Evolutionary conservation across 2,329 filamentous ascomycete species (phyloP).

Genomic region (Botrytis pseudocinerea): DNA sequence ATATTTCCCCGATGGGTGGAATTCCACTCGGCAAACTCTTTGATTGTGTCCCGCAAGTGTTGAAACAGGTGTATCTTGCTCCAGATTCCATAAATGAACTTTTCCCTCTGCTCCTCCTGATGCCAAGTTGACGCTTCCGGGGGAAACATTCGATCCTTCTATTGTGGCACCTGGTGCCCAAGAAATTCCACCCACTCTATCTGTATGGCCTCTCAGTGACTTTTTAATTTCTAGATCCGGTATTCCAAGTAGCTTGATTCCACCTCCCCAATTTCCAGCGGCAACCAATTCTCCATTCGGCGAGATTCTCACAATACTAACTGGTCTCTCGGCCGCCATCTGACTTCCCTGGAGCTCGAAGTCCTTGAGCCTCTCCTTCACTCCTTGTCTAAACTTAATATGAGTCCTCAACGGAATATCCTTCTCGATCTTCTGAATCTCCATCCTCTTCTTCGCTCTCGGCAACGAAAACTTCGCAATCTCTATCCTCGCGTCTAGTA

Average conservation of each 20-base stretch:
- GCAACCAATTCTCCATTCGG: conserved; percentile 82
- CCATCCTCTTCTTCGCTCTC: conserved; percentile 73
- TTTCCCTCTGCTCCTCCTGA: conserved; percentile 87
- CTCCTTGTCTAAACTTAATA: conserved; percentile 84
- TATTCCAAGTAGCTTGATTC: conserved; percentile 81
- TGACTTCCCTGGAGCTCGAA: conserved; percentile 95
- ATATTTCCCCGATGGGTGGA: conserved; percentile 88
- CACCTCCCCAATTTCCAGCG: conserved; percentile 89
- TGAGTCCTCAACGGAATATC: conserved; percentile 85
- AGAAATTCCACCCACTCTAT: conserved; percentile 83
- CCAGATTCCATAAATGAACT: conserved; percentile 87
- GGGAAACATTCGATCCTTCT: conserved; percentile 67
- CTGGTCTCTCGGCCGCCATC: conserved; percentile 83
- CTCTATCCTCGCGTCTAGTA: conserved; percentile 73
- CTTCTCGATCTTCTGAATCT: conserved; percentile 76
- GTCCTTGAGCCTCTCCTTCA: conserved; percentile 78
- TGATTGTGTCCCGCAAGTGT: conserved; percentile 82
- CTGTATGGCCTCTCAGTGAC: conserved; percentile 79
- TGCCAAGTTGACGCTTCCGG: conserved; percentile 77
- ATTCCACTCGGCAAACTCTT: conserved; percentile 88
- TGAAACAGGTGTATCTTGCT: conserved; percentile 79
- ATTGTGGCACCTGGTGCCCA: conserved; percentile 87
- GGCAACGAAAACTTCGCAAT: conserved; percentile 85
- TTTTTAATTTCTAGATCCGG: conserved; percentile 76
- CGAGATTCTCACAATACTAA: conserved; percentile 89